phyloP scores from a whole-genome alignment of 169 alveolate species.

The Cryptosporidium sp. region DNA sequence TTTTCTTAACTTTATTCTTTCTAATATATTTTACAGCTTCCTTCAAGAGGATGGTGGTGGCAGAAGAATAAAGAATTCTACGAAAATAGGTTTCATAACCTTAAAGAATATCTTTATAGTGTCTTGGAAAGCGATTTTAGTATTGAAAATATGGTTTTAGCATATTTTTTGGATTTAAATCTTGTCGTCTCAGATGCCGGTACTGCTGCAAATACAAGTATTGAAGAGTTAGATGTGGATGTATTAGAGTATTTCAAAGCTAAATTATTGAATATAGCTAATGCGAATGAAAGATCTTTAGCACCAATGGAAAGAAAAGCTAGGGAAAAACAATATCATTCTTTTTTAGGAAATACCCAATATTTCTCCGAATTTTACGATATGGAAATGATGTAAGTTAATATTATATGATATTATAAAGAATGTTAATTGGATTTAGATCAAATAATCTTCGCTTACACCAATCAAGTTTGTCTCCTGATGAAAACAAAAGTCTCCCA shows the following conservation, averaged over 20 bases:
- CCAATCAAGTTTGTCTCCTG: not conserved
- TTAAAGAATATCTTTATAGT: slow-evolving; percentile 26
- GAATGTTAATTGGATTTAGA: not conserved
- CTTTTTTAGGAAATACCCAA: slow-evolving; percentile 16
- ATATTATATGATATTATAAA: not conserved
- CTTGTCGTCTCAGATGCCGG: slow-evolving; percentile 8
- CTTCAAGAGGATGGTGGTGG: slow-evolving; percentile 75
- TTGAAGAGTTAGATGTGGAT: slow-evolving; percentile 48
- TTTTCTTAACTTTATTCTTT: not conserved
- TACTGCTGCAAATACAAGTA: slow-evolving; percentile 16
- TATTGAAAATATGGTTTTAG: slow-evolving; percentile 63
- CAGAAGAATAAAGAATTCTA: slow-evolving; percentile 42
- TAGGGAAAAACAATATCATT: slow-evolving; percentile 46
- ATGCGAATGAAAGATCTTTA: slow-evolving; percentile 53
- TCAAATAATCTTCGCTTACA: not conserved
- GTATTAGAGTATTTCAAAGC: slow-evolving; percentile 32
- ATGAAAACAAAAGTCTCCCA: slow-evolving; percentile 5
- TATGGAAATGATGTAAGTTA: slow-evolving; percentile 33
- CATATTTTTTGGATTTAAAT: slow-evolving; percentile 62
- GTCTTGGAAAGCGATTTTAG: slow-evolving; percentile 40
- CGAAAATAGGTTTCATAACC: slow-evolving; percentile 22
- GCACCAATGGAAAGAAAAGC: slow-evolving; percentile 70
- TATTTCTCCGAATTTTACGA: slow-evolving; percentile 5
- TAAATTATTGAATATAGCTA: slow-evolving; percentile 17
- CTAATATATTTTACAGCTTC: not conserved